phyloP scores from a whole-genome alignment of 2,329 filamentous ascomycete genomes.

The Nigrospora oryzae region DNA sequence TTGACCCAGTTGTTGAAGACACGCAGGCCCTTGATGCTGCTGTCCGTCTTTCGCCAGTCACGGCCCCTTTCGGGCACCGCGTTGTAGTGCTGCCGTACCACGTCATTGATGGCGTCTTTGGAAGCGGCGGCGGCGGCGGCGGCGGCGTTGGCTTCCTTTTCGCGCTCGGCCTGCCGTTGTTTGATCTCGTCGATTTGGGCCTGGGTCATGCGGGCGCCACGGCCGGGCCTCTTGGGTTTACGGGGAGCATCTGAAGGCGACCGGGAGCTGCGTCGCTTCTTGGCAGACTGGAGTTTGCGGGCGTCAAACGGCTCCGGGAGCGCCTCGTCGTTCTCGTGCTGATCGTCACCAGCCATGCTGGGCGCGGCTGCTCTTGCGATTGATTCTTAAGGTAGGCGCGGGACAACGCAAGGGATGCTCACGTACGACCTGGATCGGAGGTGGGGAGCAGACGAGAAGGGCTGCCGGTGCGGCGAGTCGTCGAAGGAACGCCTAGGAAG shows the following conservation, averaged over 20 bases:
- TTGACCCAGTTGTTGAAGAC: constrained; percentile 99
- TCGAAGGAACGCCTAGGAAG: too few relatives aligned
- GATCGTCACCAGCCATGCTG: constrained; percentile 23
- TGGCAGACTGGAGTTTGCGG: constrained; percentile 47
- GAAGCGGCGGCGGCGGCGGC: constrained; percentile 25
- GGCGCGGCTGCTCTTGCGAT: constrained; percentile 5
- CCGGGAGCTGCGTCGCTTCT: constrained; percentile 47
- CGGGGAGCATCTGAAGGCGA: constrained; percentile 40
- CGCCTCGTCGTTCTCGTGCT: constrained; percentile 24
- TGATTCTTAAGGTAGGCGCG: neutral
- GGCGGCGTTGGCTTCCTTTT: constrained; percentile 30
- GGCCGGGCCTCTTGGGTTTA: constrained; percentile 61
- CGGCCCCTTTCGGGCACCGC: constrained; percentile 86
- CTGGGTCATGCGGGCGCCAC: constrained; percentile 58
- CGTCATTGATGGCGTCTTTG: constrained; percentile 58
- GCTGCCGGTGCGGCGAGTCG: too few relatives aligned
- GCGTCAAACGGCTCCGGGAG: constrained; percentile 55
- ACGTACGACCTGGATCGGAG: too few relatives aligned
- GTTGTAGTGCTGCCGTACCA: constrained; percentile 93
- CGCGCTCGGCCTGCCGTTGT: constrained; percentile 50
- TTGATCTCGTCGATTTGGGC: constrained; percentile 61
- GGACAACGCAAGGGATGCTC: too few relatives aligned
- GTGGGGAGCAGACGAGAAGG: too few relatives aligned
- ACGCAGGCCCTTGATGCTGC: constrained; percentile 86
- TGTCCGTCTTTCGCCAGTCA: constrained; percentile 91